These are phyloP conservation scores for Plenodomus tracheiphilus DNA, from an alignment of 2,329 filamentous ascomycete genomes.

Conservation along the genomic window DNA sequence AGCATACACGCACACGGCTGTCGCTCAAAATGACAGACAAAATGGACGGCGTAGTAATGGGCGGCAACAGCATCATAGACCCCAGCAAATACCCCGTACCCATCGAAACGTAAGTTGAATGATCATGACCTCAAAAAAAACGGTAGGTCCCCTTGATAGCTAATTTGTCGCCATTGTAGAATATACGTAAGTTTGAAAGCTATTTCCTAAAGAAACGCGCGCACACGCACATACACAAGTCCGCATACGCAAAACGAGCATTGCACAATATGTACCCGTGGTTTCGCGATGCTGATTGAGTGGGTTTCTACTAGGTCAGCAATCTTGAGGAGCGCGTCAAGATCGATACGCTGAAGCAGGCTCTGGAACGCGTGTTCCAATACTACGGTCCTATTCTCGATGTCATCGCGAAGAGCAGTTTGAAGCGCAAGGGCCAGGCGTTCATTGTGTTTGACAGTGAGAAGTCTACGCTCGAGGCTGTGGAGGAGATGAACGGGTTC, in stretches of 20 bases:
- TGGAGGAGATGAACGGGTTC: slow-evolving; percentile 90
- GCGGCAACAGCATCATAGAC: slow-evolving; percentile 23
- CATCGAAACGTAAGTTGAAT: slow-evolving; percentile 42
- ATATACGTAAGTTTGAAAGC: slow-evolving; percentile 42
- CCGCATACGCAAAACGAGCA: too few relatives aligned
- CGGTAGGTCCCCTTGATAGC: slow-evolving; percentile 21
- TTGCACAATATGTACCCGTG: slow-evolving; percentile 20
- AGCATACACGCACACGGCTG: slow-evolving; percentile 8
- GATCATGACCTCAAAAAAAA: slow-evolving; percentile 7
- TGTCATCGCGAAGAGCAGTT: slow-evolving; percentile 83
- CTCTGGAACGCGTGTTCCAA: slow-evolving; percentile 77
- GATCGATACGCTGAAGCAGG: slow-evolving; percentile 71
- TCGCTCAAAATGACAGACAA: slow-evolving; percentile 37
- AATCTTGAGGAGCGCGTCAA: slow-evolving; percentile 95
- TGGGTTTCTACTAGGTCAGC: slow-evolving; percentile 56
- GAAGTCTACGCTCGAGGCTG: slow-evolving; percentile 77
- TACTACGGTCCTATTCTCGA: slow-evolving; percentile 88
- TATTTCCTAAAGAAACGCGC: not conserved
- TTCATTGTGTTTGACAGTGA: slow-evolving; percentile 87
- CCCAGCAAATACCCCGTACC: slow-evolving; percentile 40
- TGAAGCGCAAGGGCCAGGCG: slow-evolving; percentile 92
- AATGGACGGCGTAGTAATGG: slow-evolving; percentile 40
- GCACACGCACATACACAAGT: too few relatives aligned
- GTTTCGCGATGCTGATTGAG: slow-evolving; percentile 19
- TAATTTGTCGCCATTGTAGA: slow-evolving; percentile 31